These are phyloP conservation scores for Bremia lactucae DNA, from an alignment of 352 stramenopile genomes.

Conservation along the genomic window DNA sequence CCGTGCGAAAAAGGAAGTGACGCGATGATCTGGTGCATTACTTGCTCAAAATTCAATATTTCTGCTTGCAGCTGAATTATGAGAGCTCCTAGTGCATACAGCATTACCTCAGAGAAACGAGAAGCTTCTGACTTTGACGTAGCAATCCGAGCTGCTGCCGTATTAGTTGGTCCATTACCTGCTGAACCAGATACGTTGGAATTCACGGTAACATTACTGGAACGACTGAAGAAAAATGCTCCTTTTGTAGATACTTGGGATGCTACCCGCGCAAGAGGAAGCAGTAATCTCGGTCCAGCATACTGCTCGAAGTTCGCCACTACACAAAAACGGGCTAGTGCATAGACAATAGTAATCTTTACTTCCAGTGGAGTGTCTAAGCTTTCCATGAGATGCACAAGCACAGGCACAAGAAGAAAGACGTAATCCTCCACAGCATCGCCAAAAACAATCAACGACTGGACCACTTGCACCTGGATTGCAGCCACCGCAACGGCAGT, in stretches of 20 bases:
- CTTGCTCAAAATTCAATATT: constrained; percentile 59
- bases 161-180: constrained; percentile 8
- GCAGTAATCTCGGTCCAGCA: constrained; percentile 56
- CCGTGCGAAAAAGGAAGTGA: constrained; percentile 38
- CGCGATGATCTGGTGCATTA: constrained; percentile 53
- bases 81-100: constrained; percentile 65
- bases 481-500: constrained; percentile 14
- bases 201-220: constrained; percentile 18
- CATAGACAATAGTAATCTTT: constrained; percentile 64
- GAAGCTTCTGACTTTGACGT: constrained; percentile 56
- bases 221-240: constrained; percentile 48
- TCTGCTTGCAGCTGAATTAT: constrained; percentile 69
- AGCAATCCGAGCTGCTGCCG: constrained; percentile 26
- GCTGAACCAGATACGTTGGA: constrained; percentile 4
- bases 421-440: constrained; percentile 90
- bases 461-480: constrained; percentile 75
- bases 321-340: constrained; percentile 50
- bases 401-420: constrained; percentile 88
- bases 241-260: constrained; percentile 66
- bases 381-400: constrained; percentile 90
- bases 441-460: constrained; percentile 86
- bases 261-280: constrained; percentile 58
- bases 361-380: constrained; percentile 77
- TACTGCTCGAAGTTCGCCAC: constrained; percentile 73
- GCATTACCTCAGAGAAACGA: constrained; percentile 58